phyloP scores from a whole-genome alignment of 106 monocot genomes.

The Allium cepa region DNA sequence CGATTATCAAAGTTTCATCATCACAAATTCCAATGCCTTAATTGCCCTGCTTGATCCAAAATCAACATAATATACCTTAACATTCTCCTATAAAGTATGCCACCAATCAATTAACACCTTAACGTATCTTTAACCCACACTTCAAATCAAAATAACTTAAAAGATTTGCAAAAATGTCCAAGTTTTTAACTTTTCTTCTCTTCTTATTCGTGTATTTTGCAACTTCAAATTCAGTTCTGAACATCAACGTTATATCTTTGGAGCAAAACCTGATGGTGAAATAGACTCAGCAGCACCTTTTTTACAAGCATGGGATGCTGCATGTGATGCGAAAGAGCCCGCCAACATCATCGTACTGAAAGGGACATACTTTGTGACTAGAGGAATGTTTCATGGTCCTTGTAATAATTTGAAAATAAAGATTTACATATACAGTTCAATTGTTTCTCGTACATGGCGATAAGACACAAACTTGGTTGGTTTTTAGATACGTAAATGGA shows the following conservation, averaged over 20 bases:
- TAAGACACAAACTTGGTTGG: conserved; percentile 11
- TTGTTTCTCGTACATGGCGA: background rate
- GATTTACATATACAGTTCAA: background rate
- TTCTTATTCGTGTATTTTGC: background rate
- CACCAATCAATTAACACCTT: background rate
- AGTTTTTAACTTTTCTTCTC: background rate
- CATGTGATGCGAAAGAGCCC: conserved; percentile 13
- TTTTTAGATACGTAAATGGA: conserved; percentile 23
- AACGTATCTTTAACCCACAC: background rate
- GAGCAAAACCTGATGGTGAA: conserved; percentile 35
- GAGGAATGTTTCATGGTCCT: conserved; percentile 23
- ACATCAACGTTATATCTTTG: conserved; percentile 14
- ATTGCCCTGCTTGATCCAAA: background rate
- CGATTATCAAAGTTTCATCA: background rate
- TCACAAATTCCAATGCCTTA: background rate
- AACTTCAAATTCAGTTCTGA: conserved; percentile 3
- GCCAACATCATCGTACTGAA: conserved; percentile 30
- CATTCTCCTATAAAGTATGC: background rate
- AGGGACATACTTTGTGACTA: conserved; percentile 28
- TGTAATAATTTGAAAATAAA: conserved; percentile 19
- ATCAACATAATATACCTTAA: background rate
- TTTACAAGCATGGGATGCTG: conserved; percentile 34
- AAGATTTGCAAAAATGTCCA: background rate
- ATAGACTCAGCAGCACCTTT: conserved; percentile 29
- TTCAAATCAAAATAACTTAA: background rate